Evolutionary conservation across 345 rosid genomes (phyloP).

Genomic region (Iberis pinnata): DNA sequence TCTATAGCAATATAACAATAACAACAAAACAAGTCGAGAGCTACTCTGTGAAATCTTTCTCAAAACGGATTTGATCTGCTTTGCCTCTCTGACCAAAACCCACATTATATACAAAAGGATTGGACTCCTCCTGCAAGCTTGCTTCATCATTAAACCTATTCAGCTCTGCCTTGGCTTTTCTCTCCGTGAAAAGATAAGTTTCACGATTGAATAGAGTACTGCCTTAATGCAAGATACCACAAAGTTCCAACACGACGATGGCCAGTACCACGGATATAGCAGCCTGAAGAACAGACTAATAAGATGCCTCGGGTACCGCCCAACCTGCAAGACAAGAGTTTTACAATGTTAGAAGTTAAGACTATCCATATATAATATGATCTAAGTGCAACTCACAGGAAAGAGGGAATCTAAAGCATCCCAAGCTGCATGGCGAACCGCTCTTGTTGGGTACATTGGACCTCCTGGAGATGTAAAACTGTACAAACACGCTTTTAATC

Average conservation of each 20-base stretch:
- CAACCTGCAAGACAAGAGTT: slow-evolving; percentile 53
- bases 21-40: slow-evolving; percentile 20
- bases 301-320: slow-evolving; percentile 86
- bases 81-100: slow-evolving; percentile 9
- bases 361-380: slow-evolving; percentile 3
- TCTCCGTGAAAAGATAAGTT: slow-evolving; percentile 51
- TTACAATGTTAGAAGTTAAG: slow-evolving; percentile 4
- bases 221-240: slow-evolving; percentile 60
- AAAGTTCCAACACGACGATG: slow-evolving; percentile 95
- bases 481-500: slow-evolving; percentile 84
- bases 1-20: slow-evolving; percentile 21
- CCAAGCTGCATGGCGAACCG: slow-evolving; percentile 99
- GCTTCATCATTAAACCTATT: slow-evolving; percentile 7
- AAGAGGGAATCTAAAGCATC: slow-evolving; percentile 83
- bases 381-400: slow-evolving; percentile 57
- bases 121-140: slow-evolving; percentile 14
- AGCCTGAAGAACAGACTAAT: slow-evolving; percentile 89
- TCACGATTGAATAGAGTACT: slow-evolving; percentile 41
- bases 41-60: slow-evolving; percentile 11
- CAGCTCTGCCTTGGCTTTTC: slow-evolving; percentile 38
- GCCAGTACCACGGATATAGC: slow-evolving; percentile 98
- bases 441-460: slow-evolving; percentile 99
- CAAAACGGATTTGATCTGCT: no score
- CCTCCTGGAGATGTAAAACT: slow-evolving; percentile 98
- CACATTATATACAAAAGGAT: slow-evolving; percentile 24